These are phyloP conservation scores for Neurospora sp. DNA, from an alignment of 2,329 filamentous ascomycete genomes.

Conservation along the genomic window DNA sequence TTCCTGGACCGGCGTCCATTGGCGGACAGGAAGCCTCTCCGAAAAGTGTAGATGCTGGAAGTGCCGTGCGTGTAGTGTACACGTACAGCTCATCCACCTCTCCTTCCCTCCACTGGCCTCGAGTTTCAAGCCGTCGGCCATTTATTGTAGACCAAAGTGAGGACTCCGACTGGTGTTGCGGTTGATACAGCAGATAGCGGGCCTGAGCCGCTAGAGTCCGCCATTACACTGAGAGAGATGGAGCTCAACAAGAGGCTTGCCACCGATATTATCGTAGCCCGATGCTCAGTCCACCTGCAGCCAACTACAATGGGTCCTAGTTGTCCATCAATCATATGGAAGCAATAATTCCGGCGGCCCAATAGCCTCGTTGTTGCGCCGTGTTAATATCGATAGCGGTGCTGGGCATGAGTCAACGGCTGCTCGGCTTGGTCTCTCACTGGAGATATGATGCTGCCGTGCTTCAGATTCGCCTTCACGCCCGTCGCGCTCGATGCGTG, in stretches of 20 bases:
- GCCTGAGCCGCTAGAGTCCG: not conserved
- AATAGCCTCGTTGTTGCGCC: not conserved
- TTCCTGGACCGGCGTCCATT: not conserved
- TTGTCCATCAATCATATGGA: not conserved
- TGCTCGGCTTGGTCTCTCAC: not conserved
- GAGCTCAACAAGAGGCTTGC: not conserved
- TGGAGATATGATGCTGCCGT: not conserved
- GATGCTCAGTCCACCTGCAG: not conserved
- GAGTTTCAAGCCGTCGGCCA: not conserved
- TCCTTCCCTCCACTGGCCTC: not conserved
- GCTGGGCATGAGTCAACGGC: not conserved
- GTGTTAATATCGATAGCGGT: not conserved
- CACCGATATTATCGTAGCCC: not conserved
- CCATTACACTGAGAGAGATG: not conserved
- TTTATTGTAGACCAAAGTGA: not conserved
- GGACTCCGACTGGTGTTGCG: not conserved
- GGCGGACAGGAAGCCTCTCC: not conserved
- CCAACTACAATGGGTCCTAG: not conserved
- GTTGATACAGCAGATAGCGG: not conserved
- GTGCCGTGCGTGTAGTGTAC: not conserved
- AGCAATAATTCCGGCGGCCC: not conserved
- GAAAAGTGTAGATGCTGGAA: not conserved
- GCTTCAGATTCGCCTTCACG: not conserved
- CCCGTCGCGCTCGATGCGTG: not conserved
- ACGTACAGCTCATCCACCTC: not conserved